phyloP scores from a whole-genome alignment of 768 basidiomycete species.

The Boletus vinaceobasis region DNA sequence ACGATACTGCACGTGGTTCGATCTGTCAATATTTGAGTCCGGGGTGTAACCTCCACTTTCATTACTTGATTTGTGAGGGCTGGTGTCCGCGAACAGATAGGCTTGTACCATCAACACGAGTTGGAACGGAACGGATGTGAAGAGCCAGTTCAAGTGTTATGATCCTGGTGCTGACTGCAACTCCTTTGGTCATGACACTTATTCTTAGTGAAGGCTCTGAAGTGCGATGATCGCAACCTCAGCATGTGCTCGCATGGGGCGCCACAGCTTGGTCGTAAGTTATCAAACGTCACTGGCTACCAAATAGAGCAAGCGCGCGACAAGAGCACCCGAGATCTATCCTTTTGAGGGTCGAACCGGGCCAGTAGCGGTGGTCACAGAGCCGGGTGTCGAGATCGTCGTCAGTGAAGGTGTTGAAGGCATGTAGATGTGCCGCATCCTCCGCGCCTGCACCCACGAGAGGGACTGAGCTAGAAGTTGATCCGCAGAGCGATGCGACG shows the following conservation, averaged over 20 bases:
- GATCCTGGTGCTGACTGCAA: background rate
- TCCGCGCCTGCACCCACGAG: background rate
- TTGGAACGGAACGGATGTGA: background rate
- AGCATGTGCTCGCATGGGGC: background rate
- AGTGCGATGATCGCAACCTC: constrained; percentile 6
- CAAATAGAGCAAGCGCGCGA: constrained; percentile 2
- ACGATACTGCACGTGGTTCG: background rate
- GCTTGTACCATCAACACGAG: background rate
- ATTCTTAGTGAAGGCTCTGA: background rate
- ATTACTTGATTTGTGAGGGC: background rate
- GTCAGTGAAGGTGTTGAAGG: background rate
- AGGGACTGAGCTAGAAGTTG: background rate
- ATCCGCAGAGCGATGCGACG: background rate
- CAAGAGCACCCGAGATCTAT: constrained; percentile 16
- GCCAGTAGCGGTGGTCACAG: background rate
- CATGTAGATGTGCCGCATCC: background rate
- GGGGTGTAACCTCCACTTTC: background rate
- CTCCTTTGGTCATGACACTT: background rate
- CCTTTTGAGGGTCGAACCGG: background rate
- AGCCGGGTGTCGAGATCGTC: constrained; percentile 10
- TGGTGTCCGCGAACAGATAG: background rate
- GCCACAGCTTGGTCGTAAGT: background rate
- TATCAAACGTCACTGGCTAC: background rate
- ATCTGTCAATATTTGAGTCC: background rate
- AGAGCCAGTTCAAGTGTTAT: background rate